Base-by-base conservation (phyloP, 495 filamentous ascomycete genomes). In the Daldinia concentrica region DNA sequence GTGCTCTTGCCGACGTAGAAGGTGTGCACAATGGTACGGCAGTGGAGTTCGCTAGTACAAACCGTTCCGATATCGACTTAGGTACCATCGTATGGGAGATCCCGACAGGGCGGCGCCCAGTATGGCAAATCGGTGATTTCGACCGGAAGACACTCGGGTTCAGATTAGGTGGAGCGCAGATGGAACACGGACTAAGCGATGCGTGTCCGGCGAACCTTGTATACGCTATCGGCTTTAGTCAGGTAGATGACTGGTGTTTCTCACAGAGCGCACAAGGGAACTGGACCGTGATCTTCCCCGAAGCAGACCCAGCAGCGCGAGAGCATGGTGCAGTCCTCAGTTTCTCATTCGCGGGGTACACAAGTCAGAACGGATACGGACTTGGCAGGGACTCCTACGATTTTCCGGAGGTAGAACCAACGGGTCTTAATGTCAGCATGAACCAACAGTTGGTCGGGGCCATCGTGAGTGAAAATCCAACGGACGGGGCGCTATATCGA, bases 301-400 rank as follows among this genome's bases (percentile, higher is more conserved):
- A 39, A n/a, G 37, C 37, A n/a, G 37, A 39, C 14, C 7, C 7
- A 32, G 29, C 6, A 32, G 6, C 7, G 2, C 37, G 37, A 12
- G 37, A 39, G 14, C 37, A 15, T 6, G 37, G 37, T 6, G 50
- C 50, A 0, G 12, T 52, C 11, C 50, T 52, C 8, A 52, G 50
- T 5, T 26, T 52, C 50, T 52, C 50, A 5, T 27, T 52, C 50
- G 50, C 50, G 27, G 50, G 50, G 12, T 52, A 52, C 9, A 52
- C 50, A 2, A 52, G 50, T 15, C 50, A 52, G 50, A 52, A 52
- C 27, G 50, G 50, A 52, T 52, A 52, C 15, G 50, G 50, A 14
- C 50, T 52, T 9, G 50, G 50, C 50, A 52, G 50, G 27, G 50
- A 52, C 50, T 52, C 50, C 24, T 52, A 52, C 27, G 50, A 11